Evolutionary conservation across 257 asterid species (phyloP).

Genomic region (Anisodus acutangulus): DNA sequence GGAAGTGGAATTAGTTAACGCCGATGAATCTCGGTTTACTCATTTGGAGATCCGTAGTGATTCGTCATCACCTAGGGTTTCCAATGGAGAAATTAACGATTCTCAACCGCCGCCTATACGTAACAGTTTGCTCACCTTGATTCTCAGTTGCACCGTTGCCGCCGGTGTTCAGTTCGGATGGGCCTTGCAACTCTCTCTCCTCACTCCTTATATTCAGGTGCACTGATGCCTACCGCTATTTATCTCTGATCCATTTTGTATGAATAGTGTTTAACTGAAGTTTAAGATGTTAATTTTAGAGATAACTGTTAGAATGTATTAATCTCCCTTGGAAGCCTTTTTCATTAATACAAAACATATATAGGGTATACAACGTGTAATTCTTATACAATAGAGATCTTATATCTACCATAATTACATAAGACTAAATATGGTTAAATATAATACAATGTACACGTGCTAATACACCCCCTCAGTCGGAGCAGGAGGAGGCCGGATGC

Average conservation of each 20-base stretch:
- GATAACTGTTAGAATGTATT: too few species aligned
- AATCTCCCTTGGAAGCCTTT: too few species aligned
- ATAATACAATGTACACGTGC: too few species aligned
- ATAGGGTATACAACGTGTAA: too few species aligned
- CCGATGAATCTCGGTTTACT: slow-evolving; percentile 40
- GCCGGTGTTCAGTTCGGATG: slow-evolving; percentile 99
- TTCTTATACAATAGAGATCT: too few species aligned
- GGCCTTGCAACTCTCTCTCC: slow-evolving; percentile 98
- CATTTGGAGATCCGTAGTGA: slow-evolving; percentile 41
- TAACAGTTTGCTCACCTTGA: slow-evolving; percentile 63
- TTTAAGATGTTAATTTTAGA: neutral
- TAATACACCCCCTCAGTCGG: too few species aligned
- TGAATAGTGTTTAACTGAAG: neutral
- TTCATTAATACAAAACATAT: too few species aligned
- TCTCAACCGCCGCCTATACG: slow-evolving; percentile 44
- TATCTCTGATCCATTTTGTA: neutral
- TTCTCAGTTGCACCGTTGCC: slow-evolving; percentile 92
- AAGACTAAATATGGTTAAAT: too few species aligned
- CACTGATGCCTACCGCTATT: too few species aligned
- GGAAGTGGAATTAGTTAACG: slow-evolving; percentile 79
- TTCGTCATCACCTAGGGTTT: slow-evolving; percentile 42
- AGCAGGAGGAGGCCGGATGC: too few species aligned
- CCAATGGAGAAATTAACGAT: slow-evolving; percentile 46
- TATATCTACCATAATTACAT: too few species aligned
- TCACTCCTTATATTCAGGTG: slow-evolving; percentile 96